phyloP scores from a whole-genome alignment of 1,139 yeast genomes.

The Pichia sp. region DNA sequence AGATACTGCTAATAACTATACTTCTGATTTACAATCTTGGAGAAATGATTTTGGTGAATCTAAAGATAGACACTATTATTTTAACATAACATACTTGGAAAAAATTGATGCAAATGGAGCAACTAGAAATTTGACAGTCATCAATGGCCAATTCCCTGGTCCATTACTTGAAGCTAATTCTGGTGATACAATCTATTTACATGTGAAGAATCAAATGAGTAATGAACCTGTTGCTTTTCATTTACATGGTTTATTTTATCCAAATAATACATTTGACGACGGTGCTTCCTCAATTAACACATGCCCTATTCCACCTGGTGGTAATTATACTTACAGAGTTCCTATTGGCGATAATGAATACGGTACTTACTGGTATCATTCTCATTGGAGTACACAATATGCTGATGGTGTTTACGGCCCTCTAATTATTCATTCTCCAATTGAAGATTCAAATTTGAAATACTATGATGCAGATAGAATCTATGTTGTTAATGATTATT shows the following conservation, averaged over 20 bases:
- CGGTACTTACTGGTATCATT: constrained; percentile 50
- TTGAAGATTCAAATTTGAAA: constrained; percentile 24
- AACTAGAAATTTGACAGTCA: constrained; percentile 31
- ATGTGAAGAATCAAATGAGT: constrained; percentile 26
- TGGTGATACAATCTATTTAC: constrained; percentile 34
- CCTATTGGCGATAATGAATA: constrained; percentile 34
- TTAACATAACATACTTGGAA: constrained; percentile 10
- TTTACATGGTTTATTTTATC: constrained; percentile 43
- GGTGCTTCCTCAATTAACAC: constrained; percentile 44
- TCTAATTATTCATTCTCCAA: constrained; percentile 25
- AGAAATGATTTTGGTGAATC: constrained; percentile 11
- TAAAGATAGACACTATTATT: constrained; percentile 17
- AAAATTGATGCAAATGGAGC: constrained; percentile 15
- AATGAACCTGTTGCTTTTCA: constrained; percentile 37
- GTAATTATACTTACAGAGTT: constrained; percentile 35
- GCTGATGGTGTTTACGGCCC: constrained; percentile 46
- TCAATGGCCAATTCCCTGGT: constrained; percentile 37
- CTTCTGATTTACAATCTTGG: constrained; percentile 15
- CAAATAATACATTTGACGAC: constrained; percentile 36
- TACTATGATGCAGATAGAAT: constrained; percentile 26
- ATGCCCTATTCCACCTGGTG: constrained; percentile 35
- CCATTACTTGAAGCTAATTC: constrained; percentile 35
- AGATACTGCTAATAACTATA: constrained; percentile 16
- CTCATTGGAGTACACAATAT: constrained; percentile 43
- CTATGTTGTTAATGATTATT: constrained; percentile 19